Evolutionary conservation across 2,329 filamentous ascomycete species (phyloP).

Genomic region (Xylogone sp.): DNA sequence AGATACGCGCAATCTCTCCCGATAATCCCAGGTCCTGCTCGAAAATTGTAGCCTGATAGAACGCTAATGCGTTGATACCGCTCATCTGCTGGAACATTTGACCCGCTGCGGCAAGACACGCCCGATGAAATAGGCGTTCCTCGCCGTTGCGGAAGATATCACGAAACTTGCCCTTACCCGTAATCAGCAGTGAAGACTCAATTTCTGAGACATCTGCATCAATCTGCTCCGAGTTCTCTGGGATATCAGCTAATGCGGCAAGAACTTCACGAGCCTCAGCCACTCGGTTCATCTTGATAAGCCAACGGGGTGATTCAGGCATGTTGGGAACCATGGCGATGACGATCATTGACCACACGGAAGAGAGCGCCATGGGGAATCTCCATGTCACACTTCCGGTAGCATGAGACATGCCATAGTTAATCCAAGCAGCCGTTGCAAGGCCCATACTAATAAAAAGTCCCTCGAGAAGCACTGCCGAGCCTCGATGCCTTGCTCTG

Average conservation of each 20-base stretch:
- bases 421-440: conserved; percentile 41
- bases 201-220: conserved; percentile 42
- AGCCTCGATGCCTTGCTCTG: conserved; percentile 38
- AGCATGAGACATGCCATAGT: conserved; percentile 43
- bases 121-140: conserved; percentile 47
- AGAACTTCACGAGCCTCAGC: conserved; percentile 33
- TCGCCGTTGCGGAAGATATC: conserved; percentile 46
- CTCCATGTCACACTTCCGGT: conserved; percentile 28
- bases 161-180: conserved; percentile 32
- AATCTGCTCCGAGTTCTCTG: conserved; percentile 4
- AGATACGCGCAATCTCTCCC: conserved; percentile 43
- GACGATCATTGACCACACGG: conserved; percentile 29
- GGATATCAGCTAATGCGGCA: conserved; percentile 9
- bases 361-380: conserved; percentile 33
- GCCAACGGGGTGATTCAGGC: conserved; percentile 34
- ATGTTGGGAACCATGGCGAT: conserved; percentile 31
- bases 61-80: conserved; percentile 35
- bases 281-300: conserved; percentile 29
- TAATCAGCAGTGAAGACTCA: conserved; percentile 41
- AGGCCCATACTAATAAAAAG: conserved; percentile 33
- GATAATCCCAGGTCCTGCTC: conserved; percentile 40
- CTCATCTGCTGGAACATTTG: conserved; percentile 46
- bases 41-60: conserved; percentile 43
- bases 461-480: conserved; percentile 35
- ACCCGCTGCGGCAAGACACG: conserved; percentile 34